A percentile compares a stretch with the other conserved stretches of the same genome.
These are phyloP conservation scores for Sporobolus alterniflorus DNA, from an alignment of 202 grass and related monocot genomes.

Conservation along the genomic window DNA sequence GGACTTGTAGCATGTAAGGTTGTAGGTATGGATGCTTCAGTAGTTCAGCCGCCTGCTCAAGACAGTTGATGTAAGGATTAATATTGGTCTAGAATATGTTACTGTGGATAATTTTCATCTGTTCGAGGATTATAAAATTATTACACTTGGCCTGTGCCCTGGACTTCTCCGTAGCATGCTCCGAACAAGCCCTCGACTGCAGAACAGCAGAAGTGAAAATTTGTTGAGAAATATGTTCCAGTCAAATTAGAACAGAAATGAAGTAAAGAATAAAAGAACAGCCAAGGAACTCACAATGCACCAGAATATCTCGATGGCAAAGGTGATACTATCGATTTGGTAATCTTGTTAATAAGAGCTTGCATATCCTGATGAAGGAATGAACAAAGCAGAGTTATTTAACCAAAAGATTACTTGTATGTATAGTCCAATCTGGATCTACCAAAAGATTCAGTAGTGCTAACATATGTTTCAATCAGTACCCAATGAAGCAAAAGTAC, in stretches of 20 bases:
- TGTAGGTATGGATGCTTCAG: constrained; percentile 84
- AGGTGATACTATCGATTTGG: constrained; percentile 84
- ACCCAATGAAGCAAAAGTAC: not conserved
- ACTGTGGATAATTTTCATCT: not conserved
- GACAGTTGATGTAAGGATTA: constrained; percentile 24
- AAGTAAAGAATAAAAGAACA: not conserved
- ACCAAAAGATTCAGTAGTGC: not conserved
- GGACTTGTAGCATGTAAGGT: constrained; percentile 75
- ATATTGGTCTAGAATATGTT: not conserved
- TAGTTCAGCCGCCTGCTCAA: constrained; percentile 72
- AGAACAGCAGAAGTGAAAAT: constrained; percentile 50
- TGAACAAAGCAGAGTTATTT: not conserved
- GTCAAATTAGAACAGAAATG: not conserved
- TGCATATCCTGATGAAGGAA: constrained; percentile 69
- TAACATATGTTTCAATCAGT: not conserved
- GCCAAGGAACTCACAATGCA: constrained; percentile 68
- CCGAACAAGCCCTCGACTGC: constrained; percentile 79
- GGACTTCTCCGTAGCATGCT: constrained; percentile 87
- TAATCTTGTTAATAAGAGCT: constrained; percentile 87
- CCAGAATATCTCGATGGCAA: constrained; percentile 74
- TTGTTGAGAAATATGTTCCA: not conserved
- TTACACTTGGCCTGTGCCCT: constrained; percentile 88
- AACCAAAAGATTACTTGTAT: not conserved
- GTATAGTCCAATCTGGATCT: not conserved
- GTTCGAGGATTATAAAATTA: constrained; percentile 14